These are phyloP conservation scores for Chrysochromulina parva DNA, from an alignment of 78 protist genomes.

Conservation along the genomic window DNA sequence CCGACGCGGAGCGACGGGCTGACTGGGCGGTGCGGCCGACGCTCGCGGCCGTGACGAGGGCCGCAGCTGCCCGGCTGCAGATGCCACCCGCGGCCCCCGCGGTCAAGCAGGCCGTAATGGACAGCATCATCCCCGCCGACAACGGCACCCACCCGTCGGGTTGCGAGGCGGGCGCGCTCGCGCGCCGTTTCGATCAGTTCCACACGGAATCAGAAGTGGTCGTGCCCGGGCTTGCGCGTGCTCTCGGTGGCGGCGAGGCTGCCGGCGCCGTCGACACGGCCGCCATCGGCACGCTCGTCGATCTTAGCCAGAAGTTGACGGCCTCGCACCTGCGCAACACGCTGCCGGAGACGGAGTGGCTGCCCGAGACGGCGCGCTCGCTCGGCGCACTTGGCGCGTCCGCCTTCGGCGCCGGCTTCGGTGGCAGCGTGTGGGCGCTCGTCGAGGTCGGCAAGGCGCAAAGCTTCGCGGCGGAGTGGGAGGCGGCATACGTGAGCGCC, in stretches of 20 bases:
- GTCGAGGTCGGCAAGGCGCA: neutral
- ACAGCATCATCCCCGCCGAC: neutral
- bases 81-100: neutral
- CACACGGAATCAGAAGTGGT: neutral
- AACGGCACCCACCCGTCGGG: neutral
- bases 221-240: neutral
- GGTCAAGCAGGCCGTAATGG: neutral
- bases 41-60: neutral
- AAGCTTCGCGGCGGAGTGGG: no score
- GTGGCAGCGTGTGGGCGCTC: slow-evolving; percentile 38
- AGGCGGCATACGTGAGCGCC: no score
- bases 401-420: slow-evolving; percentile 44
- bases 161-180: neutral
- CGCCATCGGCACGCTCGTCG: neutral
- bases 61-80: neutral
- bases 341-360: neutral
- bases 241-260: neutral
- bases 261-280: no score
- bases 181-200: neutral
- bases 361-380: neutral
- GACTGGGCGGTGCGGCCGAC: neutral
- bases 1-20: neutral
- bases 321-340: neutral
- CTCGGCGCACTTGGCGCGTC: slow-evolving; percentile 29
- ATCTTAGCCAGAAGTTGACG: neutral